Evolutionary conservation across 768 basidiomycete species (phyloP).

Genomic region (Pleurotus pulmonarius): DNA sequence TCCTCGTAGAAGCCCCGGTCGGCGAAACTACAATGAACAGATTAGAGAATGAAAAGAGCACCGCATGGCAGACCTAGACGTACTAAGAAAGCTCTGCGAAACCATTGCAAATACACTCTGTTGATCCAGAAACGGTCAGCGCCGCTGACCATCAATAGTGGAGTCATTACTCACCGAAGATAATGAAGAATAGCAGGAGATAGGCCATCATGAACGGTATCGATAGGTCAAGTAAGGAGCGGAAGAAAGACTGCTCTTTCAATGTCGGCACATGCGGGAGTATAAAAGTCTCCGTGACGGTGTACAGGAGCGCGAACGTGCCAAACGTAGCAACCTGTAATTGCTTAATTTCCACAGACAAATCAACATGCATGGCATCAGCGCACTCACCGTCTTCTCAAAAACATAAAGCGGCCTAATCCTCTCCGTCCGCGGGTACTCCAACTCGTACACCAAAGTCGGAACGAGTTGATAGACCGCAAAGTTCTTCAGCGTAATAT

Average conservation of each 20-base stretch:
- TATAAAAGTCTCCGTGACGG: conserved; percentile 93
- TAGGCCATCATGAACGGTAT: conserved; percentile 94
- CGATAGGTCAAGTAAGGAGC: conserved; percentile 79
- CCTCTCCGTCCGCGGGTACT: conserved; percentile 83
- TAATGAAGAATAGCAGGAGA: conserved; percentile 80
- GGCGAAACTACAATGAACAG: conserved; percentile 65
- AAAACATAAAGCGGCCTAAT: conserved; percentile 81
- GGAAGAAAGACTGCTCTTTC: conserved; percentile 65
- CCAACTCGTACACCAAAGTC: conserved; percentile 92
- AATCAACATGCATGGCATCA: too few relatives aligned
- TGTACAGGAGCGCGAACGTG: conserved; percentile 90
- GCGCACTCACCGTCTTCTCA: conserved; percentile 58
- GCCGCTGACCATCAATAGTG: too few relatives aligned
- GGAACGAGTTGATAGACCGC: conserved; percentile 84
- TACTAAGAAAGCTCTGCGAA: conserved; percentile 92
- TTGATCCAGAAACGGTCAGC: not conserved
- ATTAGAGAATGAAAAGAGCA: not conserved
- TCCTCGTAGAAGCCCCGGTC: conserved; percentile 98
- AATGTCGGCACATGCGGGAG: conserved; percentile 69
- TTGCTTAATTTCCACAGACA: conserved; percentile 22
- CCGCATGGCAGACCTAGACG: conserved; percentile 18
- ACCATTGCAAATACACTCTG: conserved; percentile 94
- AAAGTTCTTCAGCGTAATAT: conserved; percentile 80
- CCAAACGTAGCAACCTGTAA: conserved; percentile 83
- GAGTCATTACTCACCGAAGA: conserved; percentile 55